Base-by-base conservation (phyloP, 2,329 filamentous ascomycete genomes). In the Talaromyces amestolkiae region DNA sequence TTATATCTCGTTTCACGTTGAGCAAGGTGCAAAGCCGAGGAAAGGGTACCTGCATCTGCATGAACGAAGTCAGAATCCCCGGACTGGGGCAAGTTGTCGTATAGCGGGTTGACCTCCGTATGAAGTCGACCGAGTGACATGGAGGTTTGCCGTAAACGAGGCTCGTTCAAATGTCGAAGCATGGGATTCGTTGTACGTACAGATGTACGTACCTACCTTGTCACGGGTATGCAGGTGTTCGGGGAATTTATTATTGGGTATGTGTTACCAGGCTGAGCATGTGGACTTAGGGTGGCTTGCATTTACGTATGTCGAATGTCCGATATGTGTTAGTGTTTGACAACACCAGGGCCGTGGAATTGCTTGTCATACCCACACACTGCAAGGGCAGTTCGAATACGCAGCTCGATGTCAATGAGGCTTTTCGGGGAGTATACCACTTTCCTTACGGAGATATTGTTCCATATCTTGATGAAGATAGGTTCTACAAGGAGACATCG, bases 11-110 rank as follows among this genome's bases (percentile, higher is more conserved):
- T 56, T 56, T 39, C 53, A 56, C 39, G 9, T 56, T 56, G 53
- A 22, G 5, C 33, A 22, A 17, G 49, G 15, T 3, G 27, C 9
- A n/a, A n/a, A 1, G 9, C 7, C 5, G 53, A 37, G 10, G 33
- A 17, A 19, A 37, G 53, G 33, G 33, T 56, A 56, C 53, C 53
- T 56, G 53, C 53, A 37, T 56, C 53, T 56, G 53, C 53, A 56
- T 37, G 33, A 39, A 22, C 53, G n/a, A 35, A 15, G 33, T 19
- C 31, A 22, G 19, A 15, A 56, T 15, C 11, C 27, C n/a, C n/a
- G 51, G n/a, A 9, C 53, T n/a, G 4, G 51, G 33, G n/a, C 22
- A 22, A 31, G 13, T 54, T 19, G 31, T 33, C 49, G 15, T 53
- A 53, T 54, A n/a, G n/a, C 27, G 17, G 49, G 27, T 35, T 35